Evolutionary conservation across 495 filamentous ascomycete species (phyloP), one percentile per base, ranked within the genome.

Genomic region (Evansstolkia leycettana): DNA sequence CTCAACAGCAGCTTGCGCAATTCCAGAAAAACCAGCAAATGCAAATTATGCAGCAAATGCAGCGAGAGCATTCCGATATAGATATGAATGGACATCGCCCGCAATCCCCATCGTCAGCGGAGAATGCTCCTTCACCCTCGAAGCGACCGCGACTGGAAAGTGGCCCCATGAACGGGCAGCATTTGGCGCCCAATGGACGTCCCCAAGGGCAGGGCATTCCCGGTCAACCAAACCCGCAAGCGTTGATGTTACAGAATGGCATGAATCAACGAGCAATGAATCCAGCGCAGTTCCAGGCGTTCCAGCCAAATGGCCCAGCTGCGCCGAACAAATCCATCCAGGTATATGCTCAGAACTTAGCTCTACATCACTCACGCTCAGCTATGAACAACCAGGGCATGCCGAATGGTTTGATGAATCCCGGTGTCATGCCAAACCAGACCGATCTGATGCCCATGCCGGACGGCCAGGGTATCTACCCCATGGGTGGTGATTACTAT

Each of bases 91-190:
- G 77, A 33, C 78, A 80, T 48, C 76, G 83, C 29, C 78, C 84
- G 17, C 81, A 80, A 41, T 94, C 84, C 24, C 86, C 85, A 5
- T 74, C 80, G 18, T 78, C 80, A 5, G 75, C 73, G 17, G 89
- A 94, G 28, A 93, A 93, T 48, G 84, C 84, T 18, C 82, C 86
- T 5, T 95, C 90, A 15, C 89, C 90, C 7, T 84, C 79, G 36
- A 98, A 98, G 62, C 70, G 90, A 48, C 80, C 78, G n/a, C 84
- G 89, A 25, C 69, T 95, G 26, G 90, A 94, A 39, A 72, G 72
- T 42, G 72, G 70, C 26, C 67, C 68, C 16, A 81, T 80, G 48
- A 83, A 82, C 47, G 76, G 77, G 38, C 80, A 78, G 45, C 75
- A 74, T 48, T 80, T 93, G 67, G 79, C 80, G 55, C 78, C 75